Evolutionary conservation across 1,139 yeast genomes (phyloP).

Genomic region (Lodderomyces theae): DNA sequence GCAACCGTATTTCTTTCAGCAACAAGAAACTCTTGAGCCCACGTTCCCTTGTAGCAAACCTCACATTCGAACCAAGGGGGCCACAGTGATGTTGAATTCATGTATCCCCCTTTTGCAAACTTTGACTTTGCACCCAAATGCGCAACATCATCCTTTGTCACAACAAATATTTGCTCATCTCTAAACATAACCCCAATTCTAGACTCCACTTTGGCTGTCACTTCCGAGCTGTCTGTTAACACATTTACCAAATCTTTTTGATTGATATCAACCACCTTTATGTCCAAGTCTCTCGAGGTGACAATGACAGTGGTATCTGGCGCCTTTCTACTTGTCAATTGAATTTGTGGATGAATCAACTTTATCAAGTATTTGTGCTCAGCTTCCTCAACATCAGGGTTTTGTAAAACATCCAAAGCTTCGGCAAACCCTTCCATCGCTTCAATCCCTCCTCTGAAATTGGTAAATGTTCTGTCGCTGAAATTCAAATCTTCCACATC

Average conservation of each 20-base stretch:
- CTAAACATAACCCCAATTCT: constrained; percentile 67
- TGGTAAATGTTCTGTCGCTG: constrained; percentile 15
- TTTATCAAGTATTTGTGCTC: constrained; percentile 40
- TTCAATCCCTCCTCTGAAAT: constrained; percentile 28
- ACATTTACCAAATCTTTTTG: constrained; percentile 46
- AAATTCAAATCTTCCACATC: constrained; percentile 10
- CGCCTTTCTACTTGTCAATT: constrained; percentile 33
- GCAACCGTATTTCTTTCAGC: constrained; percentile 64
- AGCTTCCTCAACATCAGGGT: constrained; percentile 29
- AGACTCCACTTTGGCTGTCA: constrained; percentile 58
- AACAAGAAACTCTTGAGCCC: constrained; percentile 51
- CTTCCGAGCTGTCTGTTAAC: constrained; percentile 34
- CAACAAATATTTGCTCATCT: constrained; percentile 70
- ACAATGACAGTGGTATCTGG: constrained; percentile 45
- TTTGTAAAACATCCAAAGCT: constrained; percentile 25
- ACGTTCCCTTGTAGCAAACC: constrained; percentile 64
- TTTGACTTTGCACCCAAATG: constrained; percentile 20
- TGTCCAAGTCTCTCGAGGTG: constrained; percentile 69
- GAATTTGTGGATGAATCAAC: constrained; percentile 46
- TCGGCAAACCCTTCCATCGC: constrained; percentile 34
- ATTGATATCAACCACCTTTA: constrained; percentile 60
- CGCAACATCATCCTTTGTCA: constrained; percentile 39
- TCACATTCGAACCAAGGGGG: constrained; percentile 85
- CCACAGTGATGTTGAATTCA: constrained; percentile 45
- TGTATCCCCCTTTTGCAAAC: constrained; percentile 25